Conservation (phyloP, 257 asterid species). For the Leptodermis oblonga region DNA sequence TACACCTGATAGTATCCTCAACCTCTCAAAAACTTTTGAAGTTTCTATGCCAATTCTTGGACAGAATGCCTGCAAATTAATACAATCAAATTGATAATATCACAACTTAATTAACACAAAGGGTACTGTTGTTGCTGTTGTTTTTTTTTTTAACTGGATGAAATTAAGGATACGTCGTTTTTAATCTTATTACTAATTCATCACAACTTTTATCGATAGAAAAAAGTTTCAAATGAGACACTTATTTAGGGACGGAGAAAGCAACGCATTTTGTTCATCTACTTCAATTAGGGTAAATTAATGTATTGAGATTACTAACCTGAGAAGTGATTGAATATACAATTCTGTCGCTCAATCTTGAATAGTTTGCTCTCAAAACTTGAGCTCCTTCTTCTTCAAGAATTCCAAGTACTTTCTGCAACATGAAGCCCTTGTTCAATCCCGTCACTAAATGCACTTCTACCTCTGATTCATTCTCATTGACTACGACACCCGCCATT, state of each 20-base stretch:
- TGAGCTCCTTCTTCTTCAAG: constrained; percentile 19
- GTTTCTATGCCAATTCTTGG: constrained; percentile 8
- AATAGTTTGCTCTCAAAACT: neutral
- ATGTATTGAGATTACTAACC: too few relatives aligned
- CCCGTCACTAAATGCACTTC: constrained; percentile 14
- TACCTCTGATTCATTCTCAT: constrained; percentile 15
- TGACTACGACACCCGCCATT: constrained; percentile 2
- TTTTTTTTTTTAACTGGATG: too few relatives aligned
- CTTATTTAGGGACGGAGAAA: too few relatives aligned
- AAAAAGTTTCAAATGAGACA: too few relatives aligned
- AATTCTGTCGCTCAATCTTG: neutral
- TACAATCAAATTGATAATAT: neutral
- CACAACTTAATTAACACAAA: neutral
- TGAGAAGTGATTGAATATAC: constrained; percentile 9
- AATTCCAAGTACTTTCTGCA: constrained; percentile 11
- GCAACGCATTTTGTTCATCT: too few relatives aligned
- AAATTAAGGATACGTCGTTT: too few relatives aligned
- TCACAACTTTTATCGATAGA: too few relatives aligned
- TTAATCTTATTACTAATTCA: too few relatives aligned
- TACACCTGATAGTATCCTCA: constrained; percentile 3
- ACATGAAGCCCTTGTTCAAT: constrained; percentile 3
- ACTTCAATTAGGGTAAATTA: too few relatives aligned
- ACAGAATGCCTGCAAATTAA: neutral
- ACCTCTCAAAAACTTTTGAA: neutral
- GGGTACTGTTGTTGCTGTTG: too few relatives aligned